Evolutionary conservation across 2,329 filamentous ascomycete genomes (phyloP).

Genomic region (Fusarium keratoplasticum): DNA sequence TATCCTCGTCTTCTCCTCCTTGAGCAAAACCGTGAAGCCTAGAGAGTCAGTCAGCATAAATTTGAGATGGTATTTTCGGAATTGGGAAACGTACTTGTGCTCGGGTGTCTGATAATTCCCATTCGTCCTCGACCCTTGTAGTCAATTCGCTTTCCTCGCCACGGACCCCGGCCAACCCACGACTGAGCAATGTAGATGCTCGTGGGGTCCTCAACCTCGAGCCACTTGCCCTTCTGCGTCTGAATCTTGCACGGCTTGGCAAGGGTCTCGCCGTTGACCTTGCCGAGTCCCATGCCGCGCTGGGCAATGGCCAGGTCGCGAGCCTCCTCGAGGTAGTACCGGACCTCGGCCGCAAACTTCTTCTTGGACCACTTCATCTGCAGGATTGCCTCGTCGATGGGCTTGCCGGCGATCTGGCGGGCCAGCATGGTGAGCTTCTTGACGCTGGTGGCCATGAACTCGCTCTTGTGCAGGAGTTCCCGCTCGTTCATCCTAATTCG

Average conservation of each 20-base stretch:
- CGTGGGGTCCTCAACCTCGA: conserved; percentile 79
- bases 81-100: conserved; percentile 72
- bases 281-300: conserved; percentile 84
- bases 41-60: conserved; percentile 34
- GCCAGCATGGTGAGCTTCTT: conserved; percentile 93
- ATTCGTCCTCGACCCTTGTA: conserved; percentile 81
- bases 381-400: conserved; percentile 90
- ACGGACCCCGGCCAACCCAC: conserved; percentile 86
- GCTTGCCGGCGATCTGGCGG: conserved; percentile 91
- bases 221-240: conserved; percentile 79
- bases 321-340: conserved; percentile 82
- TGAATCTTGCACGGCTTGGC: conserved; percentile 65
- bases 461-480: conserved; percentile 68
- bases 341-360: conserved; percentile 85
- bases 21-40: conserved; percentile 85
- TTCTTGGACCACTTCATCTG: conserved; percentile 98
- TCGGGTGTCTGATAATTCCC: conserved; percentile 75
- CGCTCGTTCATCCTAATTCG: conserved; percentile 74
- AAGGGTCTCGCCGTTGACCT: conserved; percentile 54
- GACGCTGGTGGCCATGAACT: conserved; percentile 82
- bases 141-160: conserved; percentile 68
- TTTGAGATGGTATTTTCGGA: not conserved
- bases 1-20: conserved; percentile 92
- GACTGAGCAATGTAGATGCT: conserved; percentile 91
- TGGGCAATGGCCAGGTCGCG: conserved; percentile 83